Percentiles rank a stretch among this genome's conserved stretches.
phyloP scores from a whole-genome alignment of 345 rosid genomes.

The Dimocarpus longan region DNA sequence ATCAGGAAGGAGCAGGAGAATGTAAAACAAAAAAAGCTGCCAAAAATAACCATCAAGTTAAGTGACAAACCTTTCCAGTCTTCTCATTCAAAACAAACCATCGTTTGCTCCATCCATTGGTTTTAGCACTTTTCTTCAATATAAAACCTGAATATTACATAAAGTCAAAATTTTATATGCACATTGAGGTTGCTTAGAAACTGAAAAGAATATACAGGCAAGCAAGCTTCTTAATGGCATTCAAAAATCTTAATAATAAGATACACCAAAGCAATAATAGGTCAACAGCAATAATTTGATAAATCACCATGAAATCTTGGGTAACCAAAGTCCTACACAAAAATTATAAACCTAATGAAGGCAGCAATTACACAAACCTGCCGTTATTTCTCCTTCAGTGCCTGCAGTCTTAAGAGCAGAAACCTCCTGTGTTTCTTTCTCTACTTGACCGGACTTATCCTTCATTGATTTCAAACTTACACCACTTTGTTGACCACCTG shows the following conservation, averaged over 20 bases:
- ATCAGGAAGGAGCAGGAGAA: not conserved
- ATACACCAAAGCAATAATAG: not conserved
- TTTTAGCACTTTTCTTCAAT: constrained; percentile 87
- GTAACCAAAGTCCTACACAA: not conserved
- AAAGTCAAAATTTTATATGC: constrained; percentile 8
- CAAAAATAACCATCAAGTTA: not conserved
- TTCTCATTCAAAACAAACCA: constrained; percentile 98
- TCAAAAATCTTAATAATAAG: not conserved
- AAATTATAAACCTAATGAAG: not conserved
- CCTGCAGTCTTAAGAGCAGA: constrained; percentile 81
- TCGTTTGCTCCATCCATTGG: constrained; percentile 85
- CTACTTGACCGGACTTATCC: constrained; percentile 60
- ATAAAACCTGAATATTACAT: constrained; percentile 61
- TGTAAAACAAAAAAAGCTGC: not conserved
- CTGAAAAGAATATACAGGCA: not conserved
- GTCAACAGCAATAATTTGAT: not conserved
- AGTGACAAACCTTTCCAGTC: constrained; percentile 78
- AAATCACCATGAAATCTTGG: not conserved
- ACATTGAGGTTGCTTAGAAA: not conserved
- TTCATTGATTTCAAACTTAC: constrained; percentile 81
- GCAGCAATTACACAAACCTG: constrained; percentile 52
- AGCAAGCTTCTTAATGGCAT: not conserved
- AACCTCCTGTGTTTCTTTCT: constrained; percentile 64
- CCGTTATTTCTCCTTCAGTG: constrained; percentile 81
- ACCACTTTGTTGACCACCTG: constrained; percentile 63